Evolutionary conservation across 345 rosid species (phyloP).

Genomic region (Rhodamnia rubescens): DNA sequence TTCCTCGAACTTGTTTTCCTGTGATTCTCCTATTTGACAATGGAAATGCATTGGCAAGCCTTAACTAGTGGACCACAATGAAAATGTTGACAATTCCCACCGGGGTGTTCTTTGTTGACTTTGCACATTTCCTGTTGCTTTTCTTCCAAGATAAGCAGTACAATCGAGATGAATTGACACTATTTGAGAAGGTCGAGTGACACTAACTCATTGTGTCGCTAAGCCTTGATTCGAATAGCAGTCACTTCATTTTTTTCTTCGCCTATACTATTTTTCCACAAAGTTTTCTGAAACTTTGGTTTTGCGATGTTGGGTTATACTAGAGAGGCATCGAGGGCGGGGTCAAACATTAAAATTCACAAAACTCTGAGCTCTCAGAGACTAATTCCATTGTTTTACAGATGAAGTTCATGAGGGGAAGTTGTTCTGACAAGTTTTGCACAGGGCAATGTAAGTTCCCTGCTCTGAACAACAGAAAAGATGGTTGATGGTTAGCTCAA

Average conservation of each 20-base stretch:
- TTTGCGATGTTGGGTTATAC: neutral
- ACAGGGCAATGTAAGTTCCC: neutral
- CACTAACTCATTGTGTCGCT: neutral
- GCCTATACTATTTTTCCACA: fast-evolving
- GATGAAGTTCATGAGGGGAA: neutral
- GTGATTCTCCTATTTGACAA: neutral
- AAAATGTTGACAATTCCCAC: neutral
- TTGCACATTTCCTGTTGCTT: neutral
- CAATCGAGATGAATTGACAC: neutral
- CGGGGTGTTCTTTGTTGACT: neutral
- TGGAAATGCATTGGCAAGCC: neutral
- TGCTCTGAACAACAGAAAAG: neutral
- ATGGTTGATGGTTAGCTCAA: neutral
- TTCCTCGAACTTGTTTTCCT: neutral
- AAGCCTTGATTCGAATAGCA: neutral
- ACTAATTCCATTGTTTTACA: neutral
- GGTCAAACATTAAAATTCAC: neutral
- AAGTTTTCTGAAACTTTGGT: neutral
- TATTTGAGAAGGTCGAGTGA: neutral
- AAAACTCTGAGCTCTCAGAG: neutral
- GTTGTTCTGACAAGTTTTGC: neutral
- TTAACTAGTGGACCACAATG: neutral
- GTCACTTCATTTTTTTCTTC: neutral
- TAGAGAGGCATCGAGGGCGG: neutral
- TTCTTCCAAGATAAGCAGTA: neutral